phyloP scores from a whole-genome alignment of 345 rosid species.

The Crucihimalaya himalaica region DNA sequence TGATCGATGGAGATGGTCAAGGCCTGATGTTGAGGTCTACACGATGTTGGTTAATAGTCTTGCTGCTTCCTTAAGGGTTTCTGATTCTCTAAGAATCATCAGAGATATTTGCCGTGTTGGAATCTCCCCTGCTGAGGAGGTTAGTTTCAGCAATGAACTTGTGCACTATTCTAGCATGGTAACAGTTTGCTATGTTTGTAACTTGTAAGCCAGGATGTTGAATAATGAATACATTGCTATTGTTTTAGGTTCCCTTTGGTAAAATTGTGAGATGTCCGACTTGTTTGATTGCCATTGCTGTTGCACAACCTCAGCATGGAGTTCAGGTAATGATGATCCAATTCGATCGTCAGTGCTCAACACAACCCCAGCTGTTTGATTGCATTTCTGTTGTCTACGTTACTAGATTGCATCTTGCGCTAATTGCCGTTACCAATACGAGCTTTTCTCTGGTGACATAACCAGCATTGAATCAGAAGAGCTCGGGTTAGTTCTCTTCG shows the following conservation, averaged over 20 bases:
- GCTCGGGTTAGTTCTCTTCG: constrained; percentile 68
- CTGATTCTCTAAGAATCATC: constrained; percentile 77
- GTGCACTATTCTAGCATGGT: background rate
- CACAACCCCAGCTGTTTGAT: background rate
- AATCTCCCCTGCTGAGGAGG: constrained; percentile 87
- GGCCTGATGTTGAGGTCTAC: constrained; percentile 74
- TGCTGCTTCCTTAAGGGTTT: constrained; percentile 74
- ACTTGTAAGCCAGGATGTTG: background rate
- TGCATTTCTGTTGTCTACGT: constrained; percentile 7
- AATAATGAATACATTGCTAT: background rate
- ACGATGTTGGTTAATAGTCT: constrained; percentile 65
- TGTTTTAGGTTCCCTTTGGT: constrained; percentile 84
- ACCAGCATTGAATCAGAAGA: constrained; percentile 76
- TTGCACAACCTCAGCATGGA: constrained; percentile 91
- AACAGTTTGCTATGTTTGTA: background rate
- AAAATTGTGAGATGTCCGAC: constrained; percentile 89
- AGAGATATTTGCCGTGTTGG: constrained; percentile 77
- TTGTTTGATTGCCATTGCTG: constrained; percentile 77
- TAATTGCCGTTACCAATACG: constrained; percentile 86
- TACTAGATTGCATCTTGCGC: constrained; percentile 84
- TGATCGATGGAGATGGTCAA: constrained; percentile 89
- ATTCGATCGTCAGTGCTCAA: background rate
- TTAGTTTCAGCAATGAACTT: constrained; percentile 19
- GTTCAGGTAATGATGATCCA: constrained; percentile 57
- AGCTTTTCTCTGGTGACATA: constrained; percentile 90